A percentile compares a stretch with the other conserved stretches of the same genome.
Evolutionary conservation across 192 early-diverging fungal genomes (phyloP).

Genomic region (Gonapodya prolifera): DNA sequence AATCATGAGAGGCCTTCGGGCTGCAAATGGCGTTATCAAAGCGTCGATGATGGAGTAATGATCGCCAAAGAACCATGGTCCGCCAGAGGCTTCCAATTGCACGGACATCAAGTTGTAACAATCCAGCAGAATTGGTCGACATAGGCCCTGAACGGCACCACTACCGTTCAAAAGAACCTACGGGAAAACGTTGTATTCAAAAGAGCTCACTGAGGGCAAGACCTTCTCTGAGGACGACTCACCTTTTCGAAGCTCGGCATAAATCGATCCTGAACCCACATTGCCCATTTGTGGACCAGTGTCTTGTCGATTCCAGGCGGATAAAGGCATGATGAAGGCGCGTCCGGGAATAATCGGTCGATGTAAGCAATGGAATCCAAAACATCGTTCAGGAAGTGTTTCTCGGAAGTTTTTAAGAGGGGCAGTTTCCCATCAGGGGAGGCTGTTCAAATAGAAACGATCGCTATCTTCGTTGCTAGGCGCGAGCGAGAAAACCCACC

Average conservation of each 20-base stretch:
- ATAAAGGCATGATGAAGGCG: neutral
- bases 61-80: neutral
- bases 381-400: neutral
- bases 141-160: neutral
- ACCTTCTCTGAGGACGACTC: neutral
- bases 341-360: neutral
- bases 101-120: neutral
- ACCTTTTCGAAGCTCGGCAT: neutral
- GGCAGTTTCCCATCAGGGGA: neutral
- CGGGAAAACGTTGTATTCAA: neutral
- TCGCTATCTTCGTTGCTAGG: neutral
- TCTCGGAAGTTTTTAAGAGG: neutral
- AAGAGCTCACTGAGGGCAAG: neutral
- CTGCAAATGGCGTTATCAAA: neutral
- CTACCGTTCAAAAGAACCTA: neutral
- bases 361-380: neutral
- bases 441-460: neutral
- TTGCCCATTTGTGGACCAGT: neutral
- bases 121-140: neutral
- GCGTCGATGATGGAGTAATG: neutral
- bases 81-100: neutral
- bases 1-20: neutral
- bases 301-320: neutral
- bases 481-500: neutral
- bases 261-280: neutral